Percentiles rank a stretch among this genome's conserved stretches.
Conservation (phyloP, 2,329 filamentous ascomycete species). For the Allantophomopsis cytisporea region DNA sequence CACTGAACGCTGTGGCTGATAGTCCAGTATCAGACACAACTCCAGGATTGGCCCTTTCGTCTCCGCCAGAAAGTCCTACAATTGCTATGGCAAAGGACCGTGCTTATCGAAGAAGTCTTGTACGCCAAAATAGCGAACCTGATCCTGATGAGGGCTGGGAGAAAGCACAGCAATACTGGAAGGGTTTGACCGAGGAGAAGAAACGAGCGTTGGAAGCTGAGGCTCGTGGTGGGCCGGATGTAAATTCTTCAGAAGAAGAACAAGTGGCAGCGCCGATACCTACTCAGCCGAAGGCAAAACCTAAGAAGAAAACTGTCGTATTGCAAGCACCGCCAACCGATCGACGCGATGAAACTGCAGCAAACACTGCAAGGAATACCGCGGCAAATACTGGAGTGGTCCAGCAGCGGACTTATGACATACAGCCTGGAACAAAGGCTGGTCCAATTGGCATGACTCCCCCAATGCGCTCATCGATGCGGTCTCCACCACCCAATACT, state of each 20-base stretch:
- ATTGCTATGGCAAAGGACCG: slow-evolving; percentile 10
- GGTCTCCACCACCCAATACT: slow-evolving; percentile 17
- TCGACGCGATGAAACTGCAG: slow-evolving; percentile 14
- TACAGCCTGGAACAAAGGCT: slow-evolving; percentile 18
- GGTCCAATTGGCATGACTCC: slow-evolving; percentile 12
- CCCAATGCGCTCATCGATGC: slow-evolving; percentile 33
- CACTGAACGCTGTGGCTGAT: slow-evolving; percentile 58
- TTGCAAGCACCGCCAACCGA: slow-evolving; percentile 1
- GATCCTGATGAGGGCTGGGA: slow-evolving; percentile 35
- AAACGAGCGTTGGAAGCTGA: slow-evolving; percentile 40
- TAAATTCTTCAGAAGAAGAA: slow-evolving; percentile 23
- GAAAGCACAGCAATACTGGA: slow-evolving; percentile 57
- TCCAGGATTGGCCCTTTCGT: slow-evolving; percentile 8
- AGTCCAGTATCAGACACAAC: slow-evolving; percentile 29
- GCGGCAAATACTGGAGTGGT: no score
- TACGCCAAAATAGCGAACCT: slow-evolving; percentile 9
- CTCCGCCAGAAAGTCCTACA: slow-evolving; percentile 15
- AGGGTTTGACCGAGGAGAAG: slow-evolving; percentile 46
- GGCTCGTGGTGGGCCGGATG: slow-evolving; percentile 16
- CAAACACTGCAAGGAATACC: slow-evolving; percentile 1
- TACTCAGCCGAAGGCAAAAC: slow-evolving; percentile 6
- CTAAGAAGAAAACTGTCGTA: slow-evolving; percentile 9
- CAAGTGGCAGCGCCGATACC: slow-evolving; percentile 16
- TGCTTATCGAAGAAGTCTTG: slow-evolving; percentile 8
- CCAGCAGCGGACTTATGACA: slow-evolving; percentile 23